Base-by-base conservation (phyloP, 495 filamentous ascomycete species). In the Penicillium lividum region DNA sequence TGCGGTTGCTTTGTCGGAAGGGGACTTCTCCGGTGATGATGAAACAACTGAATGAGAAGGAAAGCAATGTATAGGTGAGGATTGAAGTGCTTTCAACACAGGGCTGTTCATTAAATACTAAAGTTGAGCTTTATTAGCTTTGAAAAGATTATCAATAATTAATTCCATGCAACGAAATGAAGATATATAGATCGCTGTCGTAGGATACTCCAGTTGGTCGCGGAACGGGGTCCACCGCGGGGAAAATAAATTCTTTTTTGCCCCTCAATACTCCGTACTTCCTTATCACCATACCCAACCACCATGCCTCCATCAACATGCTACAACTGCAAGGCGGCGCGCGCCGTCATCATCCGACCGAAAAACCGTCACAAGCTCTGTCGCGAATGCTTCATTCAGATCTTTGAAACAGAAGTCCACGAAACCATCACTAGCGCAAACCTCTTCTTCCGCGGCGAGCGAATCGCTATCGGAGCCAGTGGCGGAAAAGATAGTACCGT, bases 401-500 rank as follows among this genome's bases (percentile, higher is more conserved):
- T 92, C 51, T 98, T 98, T 70, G 94, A 98, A 70, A 82, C 87
- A 60, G 94, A 98, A 79, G 88, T 96, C 53, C 92, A 97, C 72
- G 86, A 93, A 63, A 98, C 94, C 5, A 96, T 98, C 73, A 88
- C 79, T 9, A 78, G 84, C 7, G 87, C 89, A 13, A 74, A 79
- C 27, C 83, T 98, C 36, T 98, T 98, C 77, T 74, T 80, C 34
- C 88, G 79, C 25, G 94, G 95, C 36, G 93, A 97, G 71, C 86
- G 86, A 53, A 82, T 98, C 29, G 94, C 94, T 25, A 96, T 98
- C 70, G 94, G 94, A 46, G 94, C 94, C 34, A 97, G 93, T 3
- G 94, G 94, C 44, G 94, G 94, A 61, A 98, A 98, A 77, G 94
- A 98, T 74, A 97, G 92, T 57, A 98, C 94, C 0, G 94, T 98